phyloP scores from a whole-genome alignment of 257 asterid genomes.

The Solanum lignicaule region DNA sequence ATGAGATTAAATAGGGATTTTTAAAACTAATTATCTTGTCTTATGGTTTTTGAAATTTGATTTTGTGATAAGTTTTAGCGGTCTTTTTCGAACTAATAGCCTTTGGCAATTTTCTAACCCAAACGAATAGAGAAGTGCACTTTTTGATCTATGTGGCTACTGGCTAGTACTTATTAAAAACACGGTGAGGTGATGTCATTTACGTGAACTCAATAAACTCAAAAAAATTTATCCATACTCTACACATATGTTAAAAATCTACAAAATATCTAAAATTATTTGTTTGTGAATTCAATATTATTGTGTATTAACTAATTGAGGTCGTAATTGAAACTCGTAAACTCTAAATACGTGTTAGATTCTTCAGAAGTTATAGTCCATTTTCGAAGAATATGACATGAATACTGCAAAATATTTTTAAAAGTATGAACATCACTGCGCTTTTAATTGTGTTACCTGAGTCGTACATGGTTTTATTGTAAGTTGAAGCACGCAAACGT shows the following conservation, averaged over 20 bases:
- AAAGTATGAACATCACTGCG: too few species aligned
- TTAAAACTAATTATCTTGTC: background rate
- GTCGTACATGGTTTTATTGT: background rate
- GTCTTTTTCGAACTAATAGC: background rate
- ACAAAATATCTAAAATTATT: background rate
- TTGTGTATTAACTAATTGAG: background rate
- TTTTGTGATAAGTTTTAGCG: background rate
- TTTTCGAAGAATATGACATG: background rate
- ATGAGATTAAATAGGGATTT: background rate
- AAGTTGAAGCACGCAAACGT: background rate
- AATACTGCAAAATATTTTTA: too few species aligned
- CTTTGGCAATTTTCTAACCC: background rate
- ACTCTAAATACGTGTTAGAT: background rate
- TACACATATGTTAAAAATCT: background rate
- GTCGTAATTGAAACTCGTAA: background rate
- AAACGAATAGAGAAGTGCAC: background rate
- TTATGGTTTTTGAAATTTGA: background rate
- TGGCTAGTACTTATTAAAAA: background rate
- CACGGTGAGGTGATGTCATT: too few species aligned
- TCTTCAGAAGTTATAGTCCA: background rate
- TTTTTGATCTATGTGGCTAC: background rate
- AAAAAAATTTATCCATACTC: fast-evolving
- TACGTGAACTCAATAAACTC: too few species aligned
- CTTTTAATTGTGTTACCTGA: background rate
- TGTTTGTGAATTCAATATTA: background rate